These are phyloP conservation scores for Suillus tomentosus DNA, from an alignment of 768 basidiomycete genomes.

Conservation along the genomic window DNA sequence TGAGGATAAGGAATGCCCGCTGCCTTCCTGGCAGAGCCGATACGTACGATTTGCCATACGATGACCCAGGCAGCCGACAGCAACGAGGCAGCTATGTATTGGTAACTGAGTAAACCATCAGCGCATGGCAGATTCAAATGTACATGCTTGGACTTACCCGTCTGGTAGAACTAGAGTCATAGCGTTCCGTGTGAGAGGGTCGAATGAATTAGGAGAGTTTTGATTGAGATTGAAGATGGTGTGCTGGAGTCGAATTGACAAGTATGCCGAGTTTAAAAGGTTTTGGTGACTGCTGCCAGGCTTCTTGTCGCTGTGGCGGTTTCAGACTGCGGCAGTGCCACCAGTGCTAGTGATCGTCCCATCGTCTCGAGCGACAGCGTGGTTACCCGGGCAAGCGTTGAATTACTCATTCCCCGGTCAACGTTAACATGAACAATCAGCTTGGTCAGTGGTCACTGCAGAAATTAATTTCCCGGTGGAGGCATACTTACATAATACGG, in stretches of 20 bases:
- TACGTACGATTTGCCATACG: background rate
- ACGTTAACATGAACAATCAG: too few species aligned
- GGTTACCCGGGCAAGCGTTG: background rate
- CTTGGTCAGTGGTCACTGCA: too few species aligned
- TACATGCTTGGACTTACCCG: background rate
- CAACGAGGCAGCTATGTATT: background rate
- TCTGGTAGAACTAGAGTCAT: background rate
- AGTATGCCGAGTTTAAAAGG: background rate
- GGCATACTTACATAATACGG: too few species aligned
- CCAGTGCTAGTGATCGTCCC: background rate
- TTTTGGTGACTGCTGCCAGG: background rate
- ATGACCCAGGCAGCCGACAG: constrained; percentile 3
- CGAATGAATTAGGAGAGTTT: background rate
- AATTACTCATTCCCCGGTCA: background rate
- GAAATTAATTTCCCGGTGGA: too few species aligned
- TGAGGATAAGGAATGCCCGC: constrained; percentile 1
- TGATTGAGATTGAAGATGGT: background rate
- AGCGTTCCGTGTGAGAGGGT: background rate
- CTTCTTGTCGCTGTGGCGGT: background rate
- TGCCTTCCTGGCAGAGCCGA: background rate
- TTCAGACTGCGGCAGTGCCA: background rate
- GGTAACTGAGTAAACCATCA: background rate
- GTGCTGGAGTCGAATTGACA: background rate
- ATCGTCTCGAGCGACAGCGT: background rate
- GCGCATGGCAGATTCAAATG: background rate